Base-by-base conservation (phyloP, 352 stramenopile species). In the Blastocystis sp. region DNA sequence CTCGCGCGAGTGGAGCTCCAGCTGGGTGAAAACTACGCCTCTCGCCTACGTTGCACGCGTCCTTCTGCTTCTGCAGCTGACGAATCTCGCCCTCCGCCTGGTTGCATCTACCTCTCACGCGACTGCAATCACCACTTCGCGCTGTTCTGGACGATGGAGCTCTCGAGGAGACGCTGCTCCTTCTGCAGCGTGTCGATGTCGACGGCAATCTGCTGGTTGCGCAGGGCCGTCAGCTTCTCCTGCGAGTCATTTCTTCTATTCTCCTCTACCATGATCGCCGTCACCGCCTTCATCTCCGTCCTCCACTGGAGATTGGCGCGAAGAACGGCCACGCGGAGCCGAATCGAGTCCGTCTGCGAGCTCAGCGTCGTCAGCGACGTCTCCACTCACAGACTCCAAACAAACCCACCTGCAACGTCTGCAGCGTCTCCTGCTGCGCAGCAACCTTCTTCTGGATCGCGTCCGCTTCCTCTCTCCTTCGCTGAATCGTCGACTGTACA, bases 1-100 rank as follows among this genome's bases (percentile, higher is more conserved):
- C 16, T 96, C 92, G 34, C 87, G 27, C 27, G 42, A 38, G 36
- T 73, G 24, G 14, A 88, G 49, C 24, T 88, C 27, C 27, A 63
- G 24, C 34, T 87, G 46, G 0, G 7, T 11, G n/a, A 36, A 6
- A 84, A 40, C 29, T 21, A 27, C 24, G 14, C 36, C 1, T 46
- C 59, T 73, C n/a, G 21, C n/a, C 24, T 44, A 84, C 59, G 11
- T 42, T 46, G 38, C 40, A 57, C 16, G 29, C 38, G 40, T 72
- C 57, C 27, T 84, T 86, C 16, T 24, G 61, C 71, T 84, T 71
- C 32, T 71, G 29, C 6, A 87, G 21, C 48, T 85, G 75, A 11
- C n/a, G 46, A 40, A 73, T 85, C 44, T 85, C 75, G 9, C 75
- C 75, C 44, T 85, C 44, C 2, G 38, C 42, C 32, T 85, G 57